phyloP scores from a whole-genome alignment of 495 filamentous ascomycete genomes.

The Aspergillus asperescens region DNA sequence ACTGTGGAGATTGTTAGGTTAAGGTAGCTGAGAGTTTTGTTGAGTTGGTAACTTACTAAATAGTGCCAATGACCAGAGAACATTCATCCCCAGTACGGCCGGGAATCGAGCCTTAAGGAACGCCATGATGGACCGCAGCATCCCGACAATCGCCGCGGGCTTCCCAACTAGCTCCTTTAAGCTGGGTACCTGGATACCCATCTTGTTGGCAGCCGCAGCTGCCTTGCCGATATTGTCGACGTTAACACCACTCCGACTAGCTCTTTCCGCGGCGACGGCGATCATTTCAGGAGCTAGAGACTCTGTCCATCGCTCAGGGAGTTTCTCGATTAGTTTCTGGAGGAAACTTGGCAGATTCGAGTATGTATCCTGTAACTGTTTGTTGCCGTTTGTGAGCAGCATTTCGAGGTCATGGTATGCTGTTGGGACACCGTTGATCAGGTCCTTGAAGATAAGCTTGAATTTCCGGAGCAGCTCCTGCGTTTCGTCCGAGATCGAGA shows the following conservation, averaged over 20 bases:
- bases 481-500: conserved; percentile 76
- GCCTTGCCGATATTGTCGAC: conserved; percentile 47
- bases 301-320: conserved; percentile 75
- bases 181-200: conserved; percentile 50
- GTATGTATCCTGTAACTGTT: conserved; percentile 69
- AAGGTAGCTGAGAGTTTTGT: too few relatives aligned
- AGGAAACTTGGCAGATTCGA: conserved; percentile 70
- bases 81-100: conserved; percentile 75
- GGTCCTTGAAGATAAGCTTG: conserved; percentile 80
- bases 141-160: conserved; percentile 71
- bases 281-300: conserved; percentile 73
- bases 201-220: conserved; percentile 46
- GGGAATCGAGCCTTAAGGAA: conserved; percentile 81
- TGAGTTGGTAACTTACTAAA: conserved; percentile 64
- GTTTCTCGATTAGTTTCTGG: conserved; percentile 79
- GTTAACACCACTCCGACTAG: conserved; percentile 61
- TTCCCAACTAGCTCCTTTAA: conserved; percentile 79
- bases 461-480: conserved; percentile 76
- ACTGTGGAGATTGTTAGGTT: conserved; percentile 47
- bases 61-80: conserved; percentile 77
- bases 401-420: conserved; percentile 83
- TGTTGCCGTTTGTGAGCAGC: conserved; percentile 75
- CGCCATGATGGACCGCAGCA: conserved; percentile 81
- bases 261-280: conserved; percentile 65
- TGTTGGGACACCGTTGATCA: conserved; percentile 87